Evolutionary conservation across 495 filamentous ascomycete species (phyloP).

Genomic region (Penicillium salamii): DNA sequence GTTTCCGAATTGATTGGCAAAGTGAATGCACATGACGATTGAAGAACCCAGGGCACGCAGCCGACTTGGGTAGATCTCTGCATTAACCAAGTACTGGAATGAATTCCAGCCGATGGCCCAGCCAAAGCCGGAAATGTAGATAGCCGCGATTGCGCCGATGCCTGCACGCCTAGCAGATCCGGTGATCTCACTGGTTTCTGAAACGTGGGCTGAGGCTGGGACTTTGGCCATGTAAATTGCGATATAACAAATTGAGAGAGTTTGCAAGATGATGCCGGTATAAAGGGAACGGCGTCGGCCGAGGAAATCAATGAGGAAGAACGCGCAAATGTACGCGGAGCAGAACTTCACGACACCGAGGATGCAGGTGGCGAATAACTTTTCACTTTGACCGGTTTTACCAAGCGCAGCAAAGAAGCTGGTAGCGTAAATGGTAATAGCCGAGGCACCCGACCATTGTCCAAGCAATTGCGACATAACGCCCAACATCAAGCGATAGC

Average conservation of each 20-base stretch:
- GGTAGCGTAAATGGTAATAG: conserved; percentile 3
- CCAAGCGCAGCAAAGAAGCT: conserved; percentile 5
- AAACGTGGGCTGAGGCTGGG: background rate
- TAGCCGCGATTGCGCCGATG: background rate
- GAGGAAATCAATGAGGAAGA: conserved; percentile 5
- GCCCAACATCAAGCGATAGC: conserved; percentile 6
- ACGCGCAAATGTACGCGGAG: conserved; percentile 1
- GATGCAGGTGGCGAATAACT: conserved; percentile 4
- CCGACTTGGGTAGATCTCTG: conserved; percentile 58
- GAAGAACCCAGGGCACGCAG: conserved; percentile 7
- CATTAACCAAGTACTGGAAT: conserved; percentile 62
- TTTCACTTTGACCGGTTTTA: conserved; percentile 3
- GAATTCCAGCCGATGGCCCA: conserved; percentile 64
- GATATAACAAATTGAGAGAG: conserved; percentile 2
- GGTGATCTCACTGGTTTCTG: background rate
- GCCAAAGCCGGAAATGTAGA: conserved; percentile 5
- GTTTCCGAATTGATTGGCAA: conserved; percentile 60
- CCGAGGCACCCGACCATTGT: conserved; percentile 6
- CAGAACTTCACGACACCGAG: background rate
- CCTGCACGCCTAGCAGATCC: conserved; percentile 3
- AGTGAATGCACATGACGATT: conserved; percentile 44
- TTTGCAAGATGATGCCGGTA: background rate
- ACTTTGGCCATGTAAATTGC: conserved; percentile 5
- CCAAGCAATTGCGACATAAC: conserved; percentile 5
- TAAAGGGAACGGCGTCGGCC: conserved; percentile 5